Evolutionary conservation across 1,284 basidiomycete genomes (phyloP), one percentile per base, ranked within the genome.

Genomic region (Mycosarcoma mackinlayi): DNA sequence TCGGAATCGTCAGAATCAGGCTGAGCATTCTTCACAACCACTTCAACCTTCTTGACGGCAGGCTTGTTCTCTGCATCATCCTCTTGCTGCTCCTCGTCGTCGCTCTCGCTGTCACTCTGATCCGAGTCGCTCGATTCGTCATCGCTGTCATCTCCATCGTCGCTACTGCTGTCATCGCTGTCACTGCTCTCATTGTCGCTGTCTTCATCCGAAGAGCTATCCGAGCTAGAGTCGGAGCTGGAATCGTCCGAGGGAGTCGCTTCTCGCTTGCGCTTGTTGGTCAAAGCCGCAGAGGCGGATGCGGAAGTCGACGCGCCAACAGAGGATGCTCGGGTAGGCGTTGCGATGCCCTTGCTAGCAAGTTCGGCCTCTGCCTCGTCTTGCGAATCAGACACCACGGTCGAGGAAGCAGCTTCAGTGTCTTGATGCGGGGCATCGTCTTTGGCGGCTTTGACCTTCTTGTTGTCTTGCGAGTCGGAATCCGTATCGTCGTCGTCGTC

Each of bases 331-430:
- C 48, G 33, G 7, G 57, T 60, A 14, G 60, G 66, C 2, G 67
- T 65, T 24, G 61, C 60, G 5, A 70, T 35, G 31, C 61, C 67
- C 9, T 60, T 70, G 50, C 67, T 65, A 6, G 56, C 45, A 9
- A 65, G 38, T 21, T 64, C 48, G 3, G 67, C 67, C 48, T 70
- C 67, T 3, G 67, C 54, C 52, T 70, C 67, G 31, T 64, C 67
- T 42, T 64, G 67, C 48, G 67, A 70, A 38, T 70, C 67, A 3
- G 61, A 64, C 4, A 56, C 57, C 24, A 64, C 24, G 23, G 63
- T 66, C 9, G 57, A 60, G 11, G 57, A 60, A n/a, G 63, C 63
- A 18, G 51, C 63, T 28, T 66, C 63, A 19, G 31, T 48, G 45
- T 66, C 63, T 47, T 60, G 63, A 34, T 54, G 51, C 6, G 64